Evolutionary conservation across 371 early-diverging fungal genomes (phyloP).

Genomic region (Rhizopus microsporus): DNA sequence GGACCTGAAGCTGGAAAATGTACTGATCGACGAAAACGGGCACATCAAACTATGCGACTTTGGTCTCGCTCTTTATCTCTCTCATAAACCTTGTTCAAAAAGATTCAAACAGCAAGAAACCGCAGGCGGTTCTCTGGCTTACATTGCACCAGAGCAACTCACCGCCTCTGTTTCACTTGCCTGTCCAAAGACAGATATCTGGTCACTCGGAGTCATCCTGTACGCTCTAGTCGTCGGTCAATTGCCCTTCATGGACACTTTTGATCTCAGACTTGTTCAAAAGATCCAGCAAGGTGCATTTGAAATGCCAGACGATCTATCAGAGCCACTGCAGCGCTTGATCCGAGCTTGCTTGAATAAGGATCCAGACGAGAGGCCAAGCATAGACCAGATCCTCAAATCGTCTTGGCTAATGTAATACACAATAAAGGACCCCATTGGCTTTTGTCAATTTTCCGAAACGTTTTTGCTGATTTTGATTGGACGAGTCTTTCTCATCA

Average conservation of each 20-base stretch:
- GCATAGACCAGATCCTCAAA: constrained; percentile 26
- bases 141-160: constrained; percentile 80
- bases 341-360: constrained; percentile 26
- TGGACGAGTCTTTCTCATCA: no score
- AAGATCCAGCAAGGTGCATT: constrained; percentile 60
- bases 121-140: constrained; percentile 73
- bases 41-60: constrained; percentile 89
- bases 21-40: constrained; percentile 58
- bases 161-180: constrained; percentile 35
- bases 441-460: no score
- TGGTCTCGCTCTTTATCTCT: constrained; percentile 71
- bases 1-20: constrained; percentile 94
- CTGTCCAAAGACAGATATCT: constrained; percentile 71
- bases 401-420: constrained; percentile 27
- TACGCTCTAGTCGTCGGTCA: constrained; percentile 71
- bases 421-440: no score
- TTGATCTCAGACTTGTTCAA: constrained; percentile 68
- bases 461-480: no score
- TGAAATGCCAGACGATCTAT: constrained; percentile 35
- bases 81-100: constrained; percentile 3
- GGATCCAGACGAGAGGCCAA: constrained; percentile 26
- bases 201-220: constrained; percentile 82
- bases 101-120: constrained; percentile 19
- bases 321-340: constrained; percentile 17
- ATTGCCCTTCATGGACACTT: constrained; percentile 81